phyloP scores from a whole-genome alignment of 2,329 filamentous ascomycete genomes.

The Penicillium sclerotiorum region DNA sequence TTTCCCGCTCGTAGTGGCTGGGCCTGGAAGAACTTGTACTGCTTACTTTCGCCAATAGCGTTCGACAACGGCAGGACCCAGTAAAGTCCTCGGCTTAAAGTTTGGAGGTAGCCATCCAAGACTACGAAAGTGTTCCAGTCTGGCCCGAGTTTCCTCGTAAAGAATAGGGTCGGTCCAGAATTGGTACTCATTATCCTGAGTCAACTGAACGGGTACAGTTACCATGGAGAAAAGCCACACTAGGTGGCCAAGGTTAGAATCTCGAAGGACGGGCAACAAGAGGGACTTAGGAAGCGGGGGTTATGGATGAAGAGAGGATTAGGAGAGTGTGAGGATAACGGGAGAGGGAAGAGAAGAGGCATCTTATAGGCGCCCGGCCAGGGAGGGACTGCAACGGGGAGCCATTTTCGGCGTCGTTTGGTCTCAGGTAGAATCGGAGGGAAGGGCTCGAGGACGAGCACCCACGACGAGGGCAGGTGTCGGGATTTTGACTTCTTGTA shows the following conservation, averaged over 20 bases:
- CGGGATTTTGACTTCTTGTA: too few relatives aligned
- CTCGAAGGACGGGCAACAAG: constrained; percentile 4
- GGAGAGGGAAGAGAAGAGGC: constrained; percentile 6
- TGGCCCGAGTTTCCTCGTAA: constrained; percentile 28
- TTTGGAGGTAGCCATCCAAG: constrained; percentile 1
- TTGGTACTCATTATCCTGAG: background rate
- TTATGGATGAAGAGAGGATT: constrained; percentile 1
- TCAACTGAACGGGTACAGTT: background rate
- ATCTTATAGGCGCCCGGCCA: constrained; percentile 17
- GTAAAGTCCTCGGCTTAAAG: background rate
- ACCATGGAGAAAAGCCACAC: constrained; percentile 6
- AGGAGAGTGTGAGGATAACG: background rate
- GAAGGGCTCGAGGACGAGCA: constrained; percentile 14
- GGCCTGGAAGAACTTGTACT: background rate
- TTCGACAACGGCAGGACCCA: constrained; percentile 6
- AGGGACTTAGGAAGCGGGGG: constrained; percentile 1
- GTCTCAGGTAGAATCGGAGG: constrained; percentile 16
- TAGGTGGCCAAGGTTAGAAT: constrained; percentile 8
- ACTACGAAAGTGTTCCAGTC: constrained; percentile 26
- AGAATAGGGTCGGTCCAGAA: constrained; percentile 27
- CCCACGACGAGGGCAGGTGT: constrained; percentile 8
- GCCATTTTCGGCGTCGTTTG: constrained; percentile 24
- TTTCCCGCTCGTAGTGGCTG: background rate
- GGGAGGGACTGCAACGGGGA: constrained; percentile 9
- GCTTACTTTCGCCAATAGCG: constrained; percentile 23